These are phyloP conservation scores for Hibiscus syriacus DNA, from an alignment of 345 rosid species.

Conservation along the genomic window DNA sequence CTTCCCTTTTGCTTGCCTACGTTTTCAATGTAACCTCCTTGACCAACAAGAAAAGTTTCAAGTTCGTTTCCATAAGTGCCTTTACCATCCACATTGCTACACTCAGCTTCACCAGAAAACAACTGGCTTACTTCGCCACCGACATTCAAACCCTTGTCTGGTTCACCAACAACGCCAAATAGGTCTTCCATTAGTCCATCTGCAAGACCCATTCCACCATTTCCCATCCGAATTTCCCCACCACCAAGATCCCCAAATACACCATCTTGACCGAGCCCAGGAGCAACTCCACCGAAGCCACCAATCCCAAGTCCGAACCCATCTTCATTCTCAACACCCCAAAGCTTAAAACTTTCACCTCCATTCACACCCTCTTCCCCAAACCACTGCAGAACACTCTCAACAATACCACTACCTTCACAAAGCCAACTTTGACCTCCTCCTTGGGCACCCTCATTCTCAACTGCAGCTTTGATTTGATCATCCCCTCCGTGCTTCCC, in stretches of 20 bases:
- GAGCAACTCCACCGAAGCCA: slow-evolving; percentile 5
- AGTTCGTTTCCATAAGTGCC: slow-evolving; percentile 4
- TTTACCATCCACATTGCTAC: neutral
- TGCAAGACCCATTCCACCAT: slow-evolving; percentile 10
- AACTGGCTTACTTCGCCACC: slow-evolving; percentile 9
- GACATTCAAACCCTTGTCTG: slow-evolving; percentile 5
- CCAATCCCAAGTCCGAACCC: slow-evolving; percentile 13
- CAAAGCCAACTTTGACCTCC: slow-evolving; percentile 10
- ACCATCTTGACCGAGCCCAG: slow-evolving; percentile 13
- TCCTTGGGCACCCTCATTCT: slow-evolving; percentile 11
- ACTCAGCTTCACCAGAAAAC: slow-evolving; percentile 12
- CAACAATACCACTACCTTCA: slow-evolving; percentile 8
- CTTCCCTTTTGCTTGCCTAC: neutral
- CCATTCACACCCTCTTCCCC: slow-evolving; percentile 14
- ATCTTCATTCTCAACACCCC: slow-evolving; percentile 10
- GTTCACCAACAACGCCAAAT: slow-evolving; percentile 12
- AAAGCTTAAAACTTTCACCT: slow-evolving; percentile 17
- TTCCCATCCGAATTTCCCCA: slow-evolving; percentile 10
- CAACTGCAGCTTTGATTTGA: neutral
- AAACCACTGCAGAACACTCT: slow-evolving; percentile 14
- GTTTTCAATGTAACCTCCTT: slow-evolving; percentile 5
- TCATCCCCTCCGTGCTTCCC: neutral
- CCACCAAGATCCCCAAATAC: slow-evolving; percentile 9
- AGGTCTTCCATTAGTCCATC: slow-evolving; percentile 15
- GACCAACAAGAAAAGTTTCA: neutral